Percentiles rank a stretch among this genome's conserved stretches.
Conservation (phyloP, 208 protist genomes). For the Acanthamoeba healyi region DNA sequence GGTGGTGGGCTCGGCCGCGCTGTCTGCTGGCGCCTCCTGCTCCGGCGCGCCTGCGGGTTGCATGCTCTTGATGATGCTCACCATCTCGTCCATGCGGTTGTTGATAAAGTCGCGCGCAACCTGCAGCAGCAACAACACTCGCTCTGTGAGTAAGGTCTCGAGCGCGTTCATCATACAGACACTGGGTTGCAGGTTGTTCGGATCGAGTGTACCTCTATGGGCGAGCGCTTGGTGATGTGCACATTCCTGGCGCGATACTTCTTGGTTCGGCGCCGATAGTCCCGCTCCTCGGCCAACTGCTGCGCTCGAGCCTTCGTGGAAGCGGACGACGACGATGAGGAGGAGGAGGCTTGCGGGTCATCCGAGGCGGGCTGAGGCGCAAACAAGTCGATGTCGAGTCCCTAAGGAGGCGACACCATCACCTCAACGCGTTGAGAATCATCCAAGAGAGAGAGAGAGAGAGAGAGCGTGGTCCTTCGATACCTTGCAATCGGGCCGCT, state of each 20-base stretch:
- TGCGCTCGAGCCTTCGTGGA: neutral
- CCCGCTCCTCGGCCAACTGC: neutral
- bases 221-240: slow-evolving; percentile 42
- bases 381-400: slow-evolving; percentile 8
- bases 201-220: neutral
- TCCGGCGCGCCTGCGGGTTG: neutral
- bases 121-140: neutral
- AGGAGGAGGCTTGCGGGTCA: neutral
- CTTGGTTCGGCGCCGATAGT: neutral
- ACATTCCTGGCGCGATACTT: slow-evolving; percentile 47
- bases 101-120: slow-evolving; percentile 9
- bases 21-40: neutral
- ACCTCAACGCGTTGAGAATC: neutral
- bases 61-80: neutral
- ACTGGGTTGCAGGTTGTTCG: neutral
- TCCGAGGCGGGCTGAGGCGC: neutral
- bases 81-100: slow-evolving; percentile 31
- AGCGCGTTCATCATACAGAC: too few relatives aligned
- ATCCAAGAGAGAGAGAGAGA: neutral
- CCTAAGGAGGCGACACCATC: neutral
- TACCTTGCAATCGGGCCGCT: slow-evolving; percentile 12
- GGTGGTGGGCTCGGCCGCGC: neutral
- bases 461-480: neutral
- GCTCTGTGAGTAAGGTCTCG: too few relatives aligned
- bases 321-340: neutral